Evolutionary conservation across 495 filamentous ascomycete genomes (phyloP).

Genomic region (Penicillium psychrofluorescens): DNA sequence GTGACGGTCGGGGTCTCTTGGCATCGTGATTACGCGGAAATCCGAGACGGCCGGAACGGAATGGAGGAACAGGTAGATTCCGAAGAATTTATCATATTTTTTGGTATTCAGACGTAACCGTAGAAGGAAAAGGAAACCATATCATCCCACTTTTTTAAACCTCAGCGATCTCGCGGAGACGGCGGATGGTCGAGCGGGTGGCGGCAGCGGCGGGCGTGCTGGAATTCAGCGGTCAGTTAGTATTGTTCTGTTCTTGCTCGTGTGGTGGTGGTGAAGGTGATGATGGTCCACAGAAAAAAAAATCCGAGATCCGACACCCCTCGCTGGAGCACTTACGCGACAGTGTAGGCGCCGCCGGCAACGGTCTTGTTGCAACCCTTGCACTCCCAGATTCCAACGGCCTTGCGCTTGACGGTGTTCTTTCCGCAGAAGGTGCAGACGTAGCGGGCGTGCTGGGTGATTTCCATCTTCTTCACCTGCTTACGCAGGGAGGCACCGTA

Average conservation of each 20-base stretch:
- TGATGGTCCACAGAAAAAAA: too few relatives aligned
- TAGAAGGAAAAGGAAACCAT: constrained; percentile 36
- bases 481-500: constrained; percentile 99
- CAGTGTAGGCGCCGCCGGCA: constrained; percentile 93
- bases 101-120: constrained; percentile 39
- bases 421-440: constrained; percentile 89
- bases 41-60: background rate
- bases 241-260: background rate
- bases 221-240: constrained; percentile 15
- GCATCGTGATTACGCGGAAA: background rate
- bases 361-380: constrained; percentile 87
- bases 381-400: constrained; percentile 97
- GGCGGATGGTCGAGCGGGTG: constrained; percentile 93
- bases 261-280: background rate
- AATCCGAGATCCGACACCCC: too few relatives aligned
- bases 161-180: constrained; percentile 96
- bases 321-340: constrained; percentile 65
- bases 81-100: constrained; percentile 28
- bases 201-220: constrained; percentile 95
- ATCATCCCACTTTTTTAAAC: constrained; percentile 54
- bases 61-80: constrained; percentile 23
- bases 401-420: constrained; percentile 82
- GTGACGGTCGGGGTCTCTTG: background rate
- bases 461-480: constrained; percentile 99
- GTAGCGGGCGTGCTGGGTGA: constrained; percentile 93